Evolutionary conservation across 169 alveolate species (phyloP).

Genomic region (Neospora caninum): DNA sequence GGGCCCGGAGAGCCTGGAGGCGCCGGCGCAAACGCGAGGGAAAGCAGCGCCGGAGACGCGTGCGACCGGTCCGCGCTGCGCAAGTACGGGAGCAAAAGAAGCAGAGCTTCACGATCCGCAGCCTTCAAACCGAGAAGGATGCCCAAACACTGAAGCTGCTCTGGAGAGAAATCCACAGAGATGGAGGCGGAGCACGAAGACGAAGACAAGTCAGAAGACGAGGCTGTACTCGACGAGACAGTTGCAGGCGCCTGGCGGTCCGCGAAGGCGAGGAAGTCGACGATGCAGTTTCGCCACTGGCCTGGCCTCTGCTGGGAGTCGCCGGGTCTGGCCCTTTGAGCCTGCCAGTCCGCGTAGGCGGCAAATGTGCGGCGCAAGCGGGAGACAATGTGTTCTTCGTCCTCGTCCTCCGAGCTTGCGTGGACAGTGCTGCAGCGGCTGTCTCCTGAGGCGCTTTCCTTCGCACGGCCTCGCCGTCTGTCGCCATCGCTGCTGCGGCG

Average conservation of each 20-base stretch:
- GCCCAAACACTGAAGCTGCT: neutral
- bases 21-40: neutral
- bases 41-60: neutral
- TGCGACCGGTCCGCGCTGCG: conserved; percentile 5
- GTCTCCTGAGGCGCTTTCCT: neutral
- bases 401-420: neutral
- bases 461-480: neutral
- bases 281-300: neutral
- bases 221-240: too few relatives aligned
- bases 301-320: neutral
- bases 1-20: neutral
- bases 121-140: conserved; percentile 10
- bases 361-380: neutral
- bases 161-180: neutral
- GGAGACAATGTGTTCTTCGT: neutral
- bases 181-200: neutral
- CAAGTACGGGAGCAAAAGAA: conserved; percentile 64
- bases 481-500: neutral
- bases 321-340: too few relatives aligned
- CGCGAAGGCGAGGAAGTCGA: neutral
- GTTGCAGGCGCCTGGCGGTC: neutral
- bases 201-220: too few relatives aligned
- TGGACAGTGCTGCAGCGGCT: neutral
- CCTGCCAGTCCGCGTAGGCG: neutral
- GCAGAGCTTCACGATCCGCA: conserved; percentile 51